A percentile compares a stretch with the other conserved stretches of the same genome.
These are phyloP conservation scores for Pseudozyma hubeiensis DNA, from an alignment of 1,284 basidiomycete genomes.

Conservation along the genomic window DNA sequence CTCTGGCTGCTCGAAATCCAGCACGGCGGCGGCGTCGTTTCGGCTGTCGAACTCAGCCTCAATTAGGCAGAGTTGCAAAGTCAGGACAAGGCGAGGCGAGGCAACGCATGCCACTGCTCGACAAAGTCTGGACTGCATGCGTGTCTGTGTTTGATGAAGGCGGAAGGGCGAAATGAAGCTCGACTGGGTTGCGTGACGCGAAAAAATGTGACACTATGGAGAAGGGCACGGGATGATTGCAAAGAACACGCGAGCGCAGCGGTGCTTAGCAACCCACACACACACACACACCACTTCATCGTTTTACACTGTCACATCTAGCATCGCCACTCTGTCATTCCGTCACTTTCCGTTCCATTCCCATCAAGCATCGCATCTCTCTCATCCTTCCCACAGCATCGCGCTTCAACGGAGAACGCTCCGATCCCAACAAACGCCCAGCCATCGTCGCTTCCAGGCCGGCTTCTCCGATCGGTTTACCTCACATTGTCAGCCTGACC, in stretches of 20 bases:
- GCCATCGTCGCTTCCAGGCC: neutral
- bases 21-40: neutral
- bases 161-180: constrained; percentile 3
- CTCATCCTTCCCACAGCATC: neutral
- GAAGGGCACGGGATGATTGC: neutral
- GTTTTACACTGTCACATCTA: neutral
- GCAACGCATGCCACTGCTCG: neutral
- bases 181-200: constrained; percentile 19
- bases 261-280: neutral
- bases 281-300: neutral
- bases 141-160: neutral
- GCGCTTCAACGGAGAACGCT: neutral
- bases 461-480: constrained; percentile 4
- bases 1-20: constrained; percentile 1
- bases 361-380: constrained; percentile 5
- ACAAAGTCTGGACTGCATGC: neutral
- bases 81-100: neutral
- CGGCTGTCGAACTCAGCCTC: neutral
- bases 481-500: too few relatives aligned
- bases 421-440: neutral
- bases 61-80: too few relatives aligned
- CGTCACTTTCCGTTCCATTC: neutral
- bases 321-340: neutral
- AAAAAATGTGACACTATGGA: constrained; percentile 24
- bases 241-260: constrained; percentile 8